Evolutionary conservation across 1,284 basidiomycete genomes (phyloP).

Genomic region (Trichosporon faecale): DNA sequence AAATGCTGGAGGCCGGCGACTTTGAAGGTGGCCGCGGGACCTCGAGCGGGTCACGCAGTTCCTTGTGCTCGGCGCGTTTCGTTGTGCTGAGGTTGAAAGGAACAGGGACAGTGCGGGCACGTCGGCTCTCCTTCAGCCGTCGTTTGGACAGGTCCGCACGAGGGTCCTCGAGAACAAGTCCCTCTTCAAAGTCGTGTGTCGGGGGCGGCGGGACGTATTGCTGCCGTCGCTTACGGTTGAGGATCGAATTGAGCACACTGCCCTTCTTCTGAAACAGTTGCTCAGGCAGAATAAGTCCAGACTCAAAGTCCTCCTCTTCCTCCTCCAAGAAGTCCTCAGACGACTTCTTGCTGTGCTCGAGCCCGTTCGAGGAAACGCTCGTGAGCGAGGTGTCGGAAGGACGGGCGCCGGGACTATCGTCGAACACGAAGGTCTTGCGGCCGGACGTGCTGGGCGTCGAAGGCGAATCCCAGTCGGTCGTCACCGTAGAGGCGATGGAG

Average conservation of each 20-base stretch:
- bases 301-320: conserved; percentile 45
- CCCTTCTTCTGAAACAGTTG: conserved; percentile 38
- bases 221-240: conserved; percentile 46
- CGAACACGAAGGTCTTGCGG: conserved; percentile 19
- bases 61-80: conserved; percentile 3
- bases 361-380: conserved; percentile 30
- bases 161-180: conserved; percentile 46
- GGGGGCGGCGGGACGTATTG: conserved; percentile 29
- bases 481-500: conserved; percentile 35
- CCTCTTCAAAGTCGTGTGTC: conserved; percentile 43
- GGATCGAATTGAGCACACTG: conserved; percentile 42
- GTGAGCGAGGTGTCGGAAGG: conserved; percentile 34
- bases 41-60: conserved; percentile 2
- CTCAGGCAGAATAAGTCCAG: conserved; percentile 41
- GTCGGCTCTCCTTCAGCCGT: conserved; percentile 31
- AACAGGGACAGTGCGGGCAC: conserved; percentile 26
- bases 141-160: conserved; percentile 40
- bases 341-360: conserved; percentile 20
- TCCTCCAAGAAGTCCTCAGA: conserved; percentile 24
- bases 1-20: background rate
- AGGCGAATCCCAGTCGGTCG: conserved; percentile 30
- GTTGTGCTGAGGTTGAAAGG: conserved; percentile 23
- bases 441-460: conserved; percentile 27
- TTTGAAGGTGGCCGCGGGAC: background rate
- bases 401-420: background rate